Percentiles rank a stretch among this genome's conserved stretches.
These are phyloP conservation scores for Neonectria punicea DNA, from an alignment of 2,329 filamentous ascomycete genomes.

Conservation along the genomic window DNA sequence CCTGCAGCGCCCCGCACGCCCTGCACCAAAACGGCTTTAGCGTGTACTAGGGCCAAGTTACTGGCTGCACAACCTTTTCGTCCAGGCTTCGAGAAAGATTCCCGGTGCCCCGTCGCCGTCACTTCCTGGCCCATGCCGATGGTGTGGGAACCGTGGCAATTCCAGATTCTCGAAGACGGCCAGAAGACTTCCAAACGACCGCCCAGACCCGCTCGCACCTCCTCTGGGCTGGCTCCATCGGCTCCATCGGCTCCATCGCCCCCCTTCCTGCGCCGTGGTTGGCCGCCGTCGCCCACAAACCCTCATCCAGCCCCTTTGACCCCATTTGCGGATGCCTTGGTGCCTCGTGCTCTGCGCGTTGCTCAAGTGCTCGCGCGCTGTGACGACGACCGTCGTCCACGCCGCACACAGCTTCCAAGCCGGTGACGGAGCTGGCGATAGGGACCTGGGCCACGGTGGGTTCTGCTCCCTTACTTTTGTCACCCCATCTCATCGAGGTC, in stretches of 20 bases:
- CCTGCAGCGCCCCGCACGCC: slow-evolving; percentile 9
- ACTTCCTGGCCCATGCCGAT: slow-evolving; percentile 30
- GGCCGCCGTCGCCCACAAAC: slow-evolving; percentile 7
- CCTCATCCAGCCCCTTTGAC: slow-evolving; percentile 11
- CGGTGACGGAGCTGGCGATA: neutral
- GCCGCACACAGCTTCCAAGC: neutral
- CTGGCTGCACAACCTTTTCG: slow-evolving; percentile 31
- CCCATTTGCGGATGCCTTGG: slow-evolving; percentile 14
- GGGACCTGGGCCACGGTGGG: neutral
- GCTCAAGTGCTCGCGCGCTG: slow-evolving; percentile 9
- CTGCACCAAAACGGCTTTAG: slow-evolving; percentile 13
- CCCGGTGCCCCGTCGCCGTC: slow-evolving; percentile 34
- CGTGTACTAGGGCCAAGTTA: slow-evolving; percentile 5
- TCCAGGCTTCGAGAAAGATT: slow-evolving; percentile 43
- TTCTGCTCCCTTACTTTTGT: slow-evolving; percentile 13
- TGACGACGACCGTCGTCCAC: neutral
- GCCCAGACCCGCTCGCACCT: slow-evolving; percentile 31
- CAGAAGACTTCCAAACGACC: slow-evolving; percentile 41
- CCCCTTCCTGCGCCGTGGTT: neutral
- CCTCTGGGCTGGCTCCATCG: slow-evolving; percentile 6
- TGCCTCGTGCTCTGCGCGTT: slow-evolving; percentile 18
- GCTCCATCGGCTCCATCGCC: neutral
- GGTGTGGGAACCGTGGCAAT: slow-evolving; percentile 35
- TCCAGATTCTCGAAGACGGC: slow-evolving; percentile 44
- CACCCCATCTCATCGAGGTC: slow-evolving; percentile 22